Percentiles rank a stretch among this genome's conserved stretches.
Conservation (phyloP, 2,329 filamentous ascomycete genomes). For the Trichoderma arundinaceum region DNA sequence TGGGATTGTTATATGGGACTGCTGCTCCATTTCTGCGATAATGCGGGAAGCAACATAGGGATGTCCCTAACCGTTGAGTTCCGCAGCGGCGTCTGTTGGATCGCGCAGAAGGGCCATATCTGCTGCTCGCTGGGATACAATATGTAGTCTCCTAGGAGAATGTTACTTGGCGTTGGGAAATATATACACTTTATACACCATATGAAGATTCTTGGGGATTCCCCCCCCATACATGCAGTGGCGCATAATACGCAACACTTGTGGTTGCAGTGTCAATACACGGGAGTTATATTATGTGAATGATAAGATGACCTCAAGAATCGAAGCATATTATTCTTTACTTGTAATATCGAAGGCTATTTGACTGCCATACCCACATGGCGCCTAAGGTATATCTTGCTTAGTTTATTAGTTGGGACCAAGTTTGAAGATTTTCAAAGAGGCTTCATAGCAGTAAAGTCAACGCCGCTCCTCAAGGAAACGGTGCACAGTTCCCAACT, state of each 20-base stretch:
- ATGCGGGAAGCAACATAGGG: background rate
- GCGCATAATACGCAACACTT: background rate
- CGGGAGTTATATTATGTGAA: background rate
- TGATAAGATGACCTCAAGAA: no score
- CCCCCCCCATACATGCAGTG: no score
- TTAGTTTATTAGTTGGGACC: no score
- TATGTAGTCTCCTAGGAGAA: constrained; percentile 9
- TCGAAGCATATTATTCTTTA: no score
- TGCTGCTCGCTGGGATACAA: background rate
- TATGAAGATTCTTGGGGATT: background rate
- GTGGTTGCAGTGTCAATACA: no score
- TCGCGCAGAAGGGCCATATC: background rate
- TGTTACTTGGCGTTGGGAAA: constrained; percentile 22
- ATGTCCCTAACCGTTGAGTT: background rate
- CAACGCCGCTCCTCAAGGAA: no score
- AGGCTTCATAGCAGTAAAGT: no score
- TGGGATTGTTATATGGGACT: constrained; percentile 21
- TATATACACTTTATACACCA: background rate
- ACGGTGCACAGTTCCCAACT: no score
- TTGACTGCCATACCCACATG: no score
- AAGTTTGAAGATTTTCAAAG: no score
- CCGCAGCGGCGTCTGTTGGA: background rate
- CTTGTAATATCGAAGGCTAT: no score
- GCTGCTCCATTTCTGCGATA: background rate
- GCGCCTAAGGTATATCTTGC: no score